Evolutionary conservation across 306 rosid genomes (phyloP), one percentile per base, ranked within the genome.

Genomic region (Cicer cuneatum): DNA sequence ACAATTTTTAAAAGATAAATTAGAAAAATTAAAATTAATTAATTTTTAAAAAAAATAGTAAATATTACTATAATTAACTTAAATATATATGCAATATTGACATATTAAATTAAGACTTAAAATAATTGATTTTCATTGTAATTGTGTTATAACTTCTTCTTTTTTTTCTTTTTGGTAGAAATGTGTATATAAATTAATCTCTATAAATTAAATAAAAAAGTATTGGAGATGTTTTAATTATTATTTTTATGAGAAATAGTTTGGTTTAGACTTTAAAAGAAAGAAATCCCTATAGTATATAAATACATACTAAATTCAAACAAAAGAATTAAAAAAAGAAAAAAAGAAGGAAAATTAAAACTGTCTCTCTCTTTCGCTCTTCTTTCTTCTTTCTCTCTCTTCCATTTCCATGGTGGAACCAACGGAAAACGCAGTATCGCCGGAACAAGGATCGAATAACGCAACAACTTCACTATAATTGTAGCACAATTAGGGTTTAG

Each of bases 321-420:
- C 6, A 71, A 46, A 46, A 43, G 45, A 57, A 10, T 14, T 29
- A 29, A 29, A 29, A n/a, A 49, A 9, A n/a, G 5, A 16, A 57
- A 16, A 57, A 42, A 54, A 9, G 12, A 15, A 3, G 7, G 46
- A 76, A 60, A 59, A 45, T 49, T 42, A 65, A 62, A 7, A 67
- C 46, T 18, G 7, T 65, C 53, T 42, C 70, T 24, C 78, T 6
- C 72, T 53, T 57, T 52, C 69, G 61, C 62, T 18, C 73, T 29
- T 63, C 12, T 13, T 5, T 52, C 18, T 11, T 9, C 33, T 67
- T 12, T 68, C 61, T 68, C 75, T 75, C 69, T 64, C 87, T 66
- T 75, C 37, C 73, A 37, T 71, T 66, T 57, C 24, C 76, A 68
- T 77, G 85, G 85, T 39, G 87, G 66, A 80, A 84, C 81, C 71